phyloP scores from a whole-genome alignment of 345 rosid genomes.

The Theobroma cacao region DNA sequence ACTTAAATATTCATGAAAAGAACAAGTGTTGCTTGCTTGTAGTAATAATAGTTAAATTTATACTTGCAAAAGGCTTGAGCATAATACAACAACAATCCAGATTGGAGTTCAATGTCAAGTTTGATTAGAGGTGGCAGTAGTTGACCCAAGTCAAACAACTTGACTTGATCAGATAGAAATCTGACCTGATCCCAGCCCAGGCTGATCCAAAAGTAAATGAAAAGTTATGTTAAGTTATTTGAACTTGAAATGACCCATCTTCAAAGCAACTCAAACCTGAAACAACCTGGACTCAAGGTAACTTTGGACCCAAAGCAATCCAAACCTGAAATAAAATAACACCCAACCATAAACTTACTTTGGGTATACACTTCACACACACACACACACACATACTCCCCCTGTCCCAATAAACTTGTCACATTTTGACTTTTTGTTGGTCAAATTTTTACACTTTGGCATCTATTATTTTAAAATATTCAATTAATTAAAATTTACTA shows the following conservation, averaged over 20 bases:
- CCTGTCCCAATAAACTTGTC: too few relatives aligned
- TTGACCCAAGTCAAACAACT: neutral
- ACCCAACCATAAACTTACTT: neutral
- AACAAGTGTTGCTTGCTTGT: neutral
- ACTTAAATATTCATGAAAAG: neutral
- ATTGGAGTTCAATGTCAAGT: neutral
- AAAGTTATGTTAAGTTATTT: neutral
- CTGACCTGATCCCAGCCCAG: neutral
- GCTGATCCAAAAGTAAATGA: neutral
- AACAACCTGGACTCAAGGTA: neutral
- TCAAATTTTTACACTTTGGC: too few relatives aligned
- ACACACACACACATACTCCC: too few relatives aligned
- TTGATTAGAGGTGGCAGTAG: neutral
- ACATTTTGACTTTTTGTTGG: too few relatives aligned
- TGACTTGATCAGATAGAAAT: neutral
- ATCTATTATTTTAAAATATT: too few relatives aligned
- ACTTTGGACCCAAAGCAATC: neutral
- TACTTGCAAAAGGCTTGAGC: neutral
- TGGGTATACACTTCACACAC: too few relatives aligned
- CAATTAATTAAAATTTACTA: too few relatives aligned
- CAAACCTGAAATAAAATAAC: neutral
- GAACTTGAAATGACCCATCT: neutral
- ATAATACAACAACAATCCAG: neutral
- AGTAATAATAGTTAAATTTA: neutral
- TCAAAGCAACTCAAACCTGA: neutral